phyloP scores from a whole-genome alignment of 495 filamentous ascomycete genomes.

The Tuber borchii region DNA sequence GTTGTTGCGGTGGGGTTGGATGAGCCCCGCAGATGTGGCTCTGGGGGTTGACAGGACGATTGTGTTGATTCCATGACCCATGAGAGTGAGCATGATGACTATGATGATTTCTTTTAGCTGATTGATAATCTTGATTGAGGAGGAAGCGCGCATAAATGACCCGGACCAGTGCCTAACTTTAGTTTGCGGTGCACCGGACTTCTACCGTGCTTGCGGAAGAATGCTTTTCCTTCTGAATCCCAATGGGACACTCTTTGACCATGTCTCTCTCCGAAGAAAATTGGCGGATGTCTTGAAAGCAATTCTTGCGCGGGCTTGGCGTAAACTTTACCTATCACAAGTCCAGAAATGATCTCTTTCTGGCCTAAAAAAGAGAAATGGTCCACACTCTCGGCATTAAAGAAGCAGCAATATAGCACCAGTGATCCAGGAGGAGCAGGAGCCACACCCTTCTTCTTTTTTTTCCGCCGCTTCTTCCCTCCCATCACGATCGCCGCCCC shows the following conservation, averaged over 20 bases:
- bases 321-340: neutral
- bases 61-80: neutral
- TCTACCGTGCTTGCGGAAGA: neutral
- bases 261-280: neutral
- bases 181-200: neutral
- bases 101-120: neutral
- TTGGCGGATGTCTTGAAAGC: neutral
- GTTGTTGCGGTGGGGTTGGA: neutral
- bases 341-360: conserved; percentile 1
- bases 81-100: neutral
- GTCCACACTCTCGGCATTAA: neutral
- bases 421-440: neutral
- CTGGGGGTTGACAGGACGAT: neutral
- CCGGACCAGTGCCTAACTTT: neutral
- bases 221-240: neutral
- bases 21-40: neutral
- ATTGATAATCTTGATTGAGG: neutral
- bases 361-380: conserved; percentile 1
- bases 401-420: neutral
- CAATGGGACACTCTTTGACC: neutral
- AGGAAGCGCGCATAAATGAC: conserved; percentile 1
- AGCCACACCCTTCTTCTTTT: neutral
- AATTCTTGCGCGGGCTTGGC: neutral
- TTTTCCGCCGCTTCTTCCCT: neutral
- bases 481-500: conserved; percentile 4